Evolutionary conservation across 345 rosid genomes (phyloP).

Genomic region (Boechera retrofracta): DNA sequence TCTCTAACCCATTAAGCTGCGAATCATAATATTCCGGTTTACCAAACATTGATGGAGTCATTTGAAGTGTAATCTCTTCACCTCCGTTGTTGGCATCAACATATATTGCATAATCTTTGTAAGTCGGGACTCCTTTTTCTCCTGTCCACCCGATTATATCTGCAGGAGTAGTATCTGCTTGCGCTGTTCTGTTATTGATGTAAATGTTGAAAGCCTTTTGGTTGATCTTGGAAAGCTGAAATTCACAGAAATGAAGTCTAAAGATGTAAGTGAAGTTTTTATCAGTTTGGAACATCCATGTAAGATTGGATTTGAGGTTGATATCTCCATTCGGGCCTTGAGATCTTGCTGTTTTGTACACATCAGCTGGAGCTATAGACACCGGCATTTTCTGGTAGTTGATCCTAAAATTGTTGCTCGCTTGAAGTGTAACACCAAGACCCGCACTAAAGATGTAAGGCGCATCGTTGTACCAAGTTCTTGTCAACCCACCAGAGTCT

Average conservation of each 20-base stretch:
- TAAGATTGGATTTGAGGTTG: slow-evolving; percentile 61
- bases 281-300: slow-evolving; percentile 78
- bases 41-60: slow-evolving; percentile 54
- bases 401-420: slow-evolving; percentile 37
- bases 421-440: slow-evolving; percentile 50
- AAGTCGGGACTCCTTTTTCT: slow-evolving; percentile 52
- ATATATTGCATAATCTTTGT: slow-evolving; percentile 61
- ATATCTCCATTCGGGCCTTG: slow-evolving; percentile 54
- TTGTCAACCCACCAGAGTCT: slow-evolving; percentile 59
- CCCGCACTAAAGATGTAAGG: slow-evolving; percentile 63
- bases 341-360: slow-evolving; percentile 64
- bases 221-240: slow-evolving; percentile 50
- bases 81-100: slow-evolving; percentile 50
- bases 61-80: slow-evolving; percentile 53
- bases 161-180: slow-evolving; percentile 46
- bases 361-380: slow-evolving; percentile 58
- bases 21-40: slow-evolving; percentile 59
- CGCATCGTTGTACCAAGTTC: slow-evolving; percentile 76
- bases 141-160: slow-evolving; percentile 69
- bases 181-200: slow-evolving; percentile 71
- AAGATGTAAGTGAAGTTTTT: slow-evolving; percentile 66
- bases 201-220: slow-evolving; percentile 67
- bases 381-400: slow-evolving; percentile 50
- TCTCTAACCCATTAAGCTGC: slow-evolving; percentile 71
- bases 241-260: slow-evolving; percentile 83